These are phyloP conservation scores for Hericium erinaceus DNA, from an alignment of 768 basidiomycete genomes.

Conservation along the genomic window DNA sequence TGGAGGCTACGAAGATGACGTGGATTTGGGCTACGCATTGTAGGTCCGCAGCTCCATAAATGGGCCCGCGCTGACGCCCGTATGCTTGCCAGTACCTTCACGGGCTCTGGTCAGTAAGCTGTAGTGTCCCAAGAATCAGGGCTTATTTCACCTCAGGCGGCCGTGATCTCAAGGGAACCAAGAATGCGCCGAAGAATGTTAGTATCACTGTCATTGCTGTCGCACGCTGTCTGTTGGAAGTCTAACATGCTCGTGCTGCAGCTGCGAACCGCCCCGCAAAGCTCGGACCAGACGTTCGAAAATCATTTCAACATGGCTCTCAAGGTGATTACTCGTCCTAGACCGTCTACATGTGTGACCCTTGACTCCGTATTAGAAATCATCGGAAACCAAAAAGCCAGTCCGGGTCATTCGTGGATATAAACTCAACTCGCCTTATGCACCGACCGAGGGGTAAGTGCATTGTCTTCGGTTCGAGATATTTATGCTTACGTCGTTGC, in stretches of 20 bases:
- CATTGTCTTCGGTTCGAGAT: not conserved
- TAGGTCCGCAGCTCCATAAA: slow-evolving; percentile 29
- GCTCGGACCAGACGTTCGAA: slow-evolving; percentile 75
- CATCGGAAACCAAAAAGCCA: slow-evolving; percentile 73
- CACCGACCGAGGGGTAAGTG: slow-evolving; percentile 66
- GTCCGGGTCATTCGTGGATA: slow-evolving; percentile 83
- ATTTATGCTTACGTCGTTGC: not conserved
- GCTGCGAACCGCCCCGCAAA: slow-evolving; percentile 87
- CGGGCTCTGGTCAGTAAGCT: slow-evolving; percentile 49
- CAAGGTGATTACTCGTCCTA: slow-evolving; percentile 28
- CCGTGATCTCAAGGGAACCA: slow-evolving; percentile 80
- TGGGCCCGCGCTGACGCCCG: not conserved
- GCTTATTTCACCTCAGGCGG: slow-evolving; percentile 42
- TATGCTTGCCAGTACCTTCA: slow-evolving; percentile 51
- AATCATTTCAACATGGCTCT: slow-evolving; percentile 62
- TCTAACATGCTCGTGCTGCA: slow-evolving; percentile 18
- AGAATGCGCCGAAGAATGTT: slow-evolving; percentile 76
- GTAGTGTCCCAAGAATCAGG: not conserved
- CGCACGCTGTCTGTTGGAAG: too few species aligned
- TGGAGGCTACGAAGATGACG: slow-evolving; percentile 83
- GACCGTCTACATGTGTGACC: not conserved
- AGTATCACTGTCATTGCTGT: slow-evolving; percentile 13
- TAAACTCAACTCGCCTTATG: slow-evolving; percentile 64
- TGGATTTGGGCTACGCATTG: slow-evolving; percentile 78
- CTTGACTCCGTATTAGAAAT: slow-evolving; percentile 35